Conservation (phyloP, 768 basidiomycete genomes). For the Sarcomyxa edulis region DNA sequence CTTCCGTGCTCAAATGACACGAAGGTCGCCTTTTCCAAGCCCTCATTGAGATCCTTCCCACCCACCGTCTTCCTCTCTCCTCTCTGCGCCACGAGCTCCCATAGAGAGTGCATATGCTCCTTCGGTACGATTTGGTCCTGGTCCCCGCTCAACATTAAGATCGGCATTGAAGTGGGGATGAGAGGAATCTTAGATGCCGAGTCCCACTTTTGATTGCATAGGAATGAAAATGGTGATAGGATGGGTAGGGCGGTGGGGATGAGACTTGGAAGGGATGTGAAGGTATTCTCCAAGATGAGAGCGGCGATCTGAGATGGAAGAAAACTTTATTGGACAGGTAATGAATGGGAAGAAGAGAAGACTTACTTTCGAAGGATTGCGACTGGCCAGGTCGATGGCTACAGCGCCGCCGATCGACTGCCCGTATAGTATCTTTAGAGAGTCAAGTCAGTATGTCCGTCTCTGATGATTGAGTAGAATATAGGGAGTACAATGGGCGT, state of each 20-base stretch:
- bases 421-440: slow-evolving; percentile 63
- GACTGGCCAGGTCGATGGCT: slow-evolving; percentile 78
- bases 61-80: slow-evolving; percentile 38
- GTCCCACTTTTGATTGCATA: slow-evolving; percentile 89
- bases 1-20: slow-evolving; percentile 49
- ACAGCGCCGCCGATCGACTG: slow-evolving; percentile 94
- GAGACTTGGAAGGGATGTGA: slow-evolving; percentile 76
- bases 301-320: slow-evolving; percentile 53
- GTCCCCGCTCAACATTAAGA: slow-evolving; percentile 77
- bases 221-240: slow-evolving; percentile 67
- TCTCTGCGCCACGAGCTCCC: slow-evolving; percentile 55
- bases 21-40: slow-evolving; percentile 49
- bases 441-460: neutral
- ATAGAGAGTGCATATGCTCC: slow-evolving; percentile 71
- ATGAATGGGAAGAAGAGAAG: neutral
- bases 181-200: slow-evolving; percentile 59
- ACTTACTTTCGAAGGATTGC: slow-evolving; percentile 64
- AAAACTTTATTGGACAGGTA: neutral
- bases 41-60: slow-evolving; percentile 37
- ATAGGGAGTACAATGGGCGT: slow-evolving; percentile 59
- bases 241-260: slow-evolving; percentile 78
- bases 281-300: slow-evolving; percentile 91
- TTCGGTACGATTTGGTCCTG: slow-evolving; percentile 71
- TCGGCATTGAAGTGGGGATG: slow-evolving; percentile 62
- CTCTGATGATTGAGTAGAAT: neutral